Base-by-base conservation (phyloP, 2,329 filamentous ascomycete species). In the Aspergillus candidus region DNA sequence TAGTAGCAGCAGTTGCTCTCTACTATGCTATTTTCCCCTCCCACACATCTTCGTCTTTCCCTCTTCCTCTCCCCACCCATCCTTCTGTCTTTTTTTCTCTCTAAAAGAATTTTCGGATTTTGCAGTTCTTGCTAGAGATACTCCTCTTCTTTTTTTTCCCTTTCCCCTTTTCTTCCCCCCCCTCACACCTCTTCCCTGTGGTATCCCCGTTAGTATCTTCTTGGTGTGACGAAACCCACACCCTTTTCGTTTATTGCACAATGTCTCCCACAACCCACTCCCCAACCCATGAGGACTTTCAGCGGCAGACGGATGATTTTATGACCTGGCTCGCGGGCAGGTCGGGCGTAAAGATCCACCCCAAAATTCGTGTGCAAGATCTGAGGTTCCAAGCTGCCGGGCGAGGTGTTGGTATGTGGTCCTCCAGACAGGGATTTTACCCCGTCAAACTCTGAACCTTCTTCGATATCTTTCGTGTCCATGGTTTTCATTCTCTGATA, bases 371-470 rank as follows among this genome's bases (percentile, higher is more conserved):
- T 48, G 60, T 85, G 22, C 70, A 71, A 39, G 80, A 84, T 65
- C 61, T 84, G 44, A 72, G 80, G 57, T 62, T 67, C 41, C 65
- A 67, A 50, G 72, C 74, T 59, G 74, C 76, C 56, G 81, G 82
- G 45, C 71, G 81, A 69, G 82, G 80, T 55, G 74, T 84, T 55
- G 73, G 81, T 83, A 75, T 63, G 77, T 72, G 49, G 51, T 43
- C 39, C 39, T 46, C 51, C 31, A 31, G 38, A 38, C 49, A 49
- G 55, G 58, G 53, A 50, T 49, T 49, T 52, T 43, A 32, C 47
- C 44, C 32, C 30, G 27, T 47, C 46, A 40, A 39, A 50, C 34
- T 46, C 43, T 45, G 35, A 36, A 32, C 30, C 35, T 38, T n/a
- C 37, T n/a, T 15, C 38, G 12, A 34, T 4, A 15, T 44, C 35